Evolutionary conservation across 306 rosid species (phyloP).

Genomic region (Cotoneaster glaucophyllus): DNA sequence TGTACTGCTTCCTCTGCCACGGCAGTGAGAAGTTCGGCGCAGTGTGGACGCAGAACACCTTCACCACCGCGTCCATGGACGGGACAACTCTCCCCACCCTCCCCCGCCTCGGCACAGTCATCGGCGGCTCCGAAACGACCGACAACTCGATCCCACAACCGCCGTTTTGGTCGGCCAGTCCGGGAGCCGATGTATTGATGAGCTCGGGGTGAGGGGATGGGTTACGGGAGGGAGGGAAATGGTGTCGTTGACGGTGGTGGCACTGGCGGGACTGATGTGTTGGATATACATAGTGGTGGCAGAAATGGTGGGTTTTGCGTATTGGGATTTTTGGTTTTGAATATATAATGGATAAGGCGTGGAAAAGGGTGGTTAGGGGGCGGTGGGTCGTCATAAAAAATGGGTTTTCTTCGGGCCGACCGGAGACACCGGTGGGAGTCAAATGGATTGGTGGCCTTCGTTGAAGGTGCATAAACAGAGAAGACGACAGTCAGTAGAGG

Average conservation of each 20-base stretch:
- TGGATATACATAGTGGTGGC: slow-evolving; percentile 8
- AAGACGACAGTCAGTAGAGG: not conserved
- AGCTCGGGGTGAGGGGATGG: not conserved
- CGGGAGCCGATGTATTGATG: slow-evolving; percentile 5
- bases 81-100: slow-evolving; percentile 45
- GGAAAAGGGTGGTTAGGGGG: not conserved
- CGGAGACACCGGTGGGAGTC: not conserved
- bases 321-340: slow-evolving; percentile 34
- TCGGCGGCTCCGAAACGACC: slow-evolving; percentile 13
- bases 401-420: not conserved
- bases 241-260: slow-evolving; percentile 18
- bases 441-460: not conserved
- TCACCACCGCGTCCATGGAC: slow-evolving; percentile 74
- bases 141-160: not conserved
- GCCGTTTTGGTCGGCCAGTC: slow-evolving; percentile 32
- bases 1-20: slow-evolving; percentile 80
- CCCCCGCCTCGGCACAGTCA: slow-evolving; percentile 25
- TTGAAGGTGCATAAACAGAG: not conserved
- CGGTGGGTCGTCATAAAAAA: not conserved
- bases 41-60: slow-evolving; percentile 79
- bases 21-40: slow-evolving; percentile 75
- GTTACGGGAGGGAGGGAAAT: slow-evolving; percentile 12
- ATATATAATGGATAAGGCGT: not conserved
- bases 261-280: slow-evolving; percentile 6
- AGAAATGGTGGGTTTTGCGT: slow-evolving; percentile 9